A percentile compares a stretch with the other conserved stretches of the same genome.
These are phyloP conservation scores for Eryngium alpinum DNA, from an alignment of 140 eudicot species.

Conservation along the genomic window DNA sequence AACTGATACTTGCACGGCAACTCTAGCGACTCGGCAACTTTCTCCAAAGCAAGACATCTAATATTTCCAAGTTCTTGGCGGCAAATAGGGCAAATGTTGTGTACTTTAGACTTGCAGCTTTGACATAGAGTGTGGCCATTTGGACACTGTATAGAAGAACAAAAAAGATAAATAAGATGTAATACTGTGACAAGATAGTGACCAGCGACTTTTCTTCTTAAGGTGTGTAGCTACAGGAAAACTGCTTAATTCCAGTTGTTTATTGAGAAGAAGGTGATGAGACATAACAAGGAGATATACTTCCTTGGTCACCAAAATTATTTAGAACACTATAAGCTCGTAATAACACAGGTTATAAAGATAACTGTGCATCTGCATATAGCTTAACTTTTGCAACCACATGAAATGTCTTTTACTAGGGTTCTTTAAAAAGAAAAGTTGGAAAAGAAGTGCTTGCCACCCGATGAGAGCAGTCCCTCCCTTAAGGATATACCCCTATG, in stretches of 20 bases:
- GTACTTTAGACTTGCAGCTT: conserved; percentile 4
- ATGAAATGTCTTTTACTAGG: too few relatives aligned
- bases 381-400: not conserved
- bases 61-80: conserved; percentile 18
- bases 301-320: not conserved
- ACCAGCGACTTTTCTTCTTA: not conserved
- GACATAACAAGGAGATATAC: not conserved
- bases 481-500: not conserved
- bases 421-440: not conserved
- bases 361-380: not conserved
- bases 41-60: conserved; percentile 17
- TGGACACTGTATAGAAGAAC: conserved; percentile 3
- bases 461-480: not conserved
- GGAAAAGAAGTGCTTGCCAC: not conserved
- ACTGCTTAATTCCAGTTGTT: not conserved
- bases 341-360: not conserved
- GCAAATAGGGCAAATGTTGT: conserved; percentile 12
- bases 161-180: not conserved
- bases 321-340: not conserved
- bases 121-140: conserved; percentile 16
- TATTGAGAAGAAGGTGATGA: not conserved
- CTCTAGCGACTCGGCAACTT: conserved; percentile 9
- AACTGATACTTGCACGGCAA: conserved; percentile 11
- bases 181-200: not conserved
- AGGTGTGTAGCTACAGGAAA: not conserved